phyloP scores from a whole-genome alignment of 164 flowering plant species.

The Hamamelis virginiana region DNA sequence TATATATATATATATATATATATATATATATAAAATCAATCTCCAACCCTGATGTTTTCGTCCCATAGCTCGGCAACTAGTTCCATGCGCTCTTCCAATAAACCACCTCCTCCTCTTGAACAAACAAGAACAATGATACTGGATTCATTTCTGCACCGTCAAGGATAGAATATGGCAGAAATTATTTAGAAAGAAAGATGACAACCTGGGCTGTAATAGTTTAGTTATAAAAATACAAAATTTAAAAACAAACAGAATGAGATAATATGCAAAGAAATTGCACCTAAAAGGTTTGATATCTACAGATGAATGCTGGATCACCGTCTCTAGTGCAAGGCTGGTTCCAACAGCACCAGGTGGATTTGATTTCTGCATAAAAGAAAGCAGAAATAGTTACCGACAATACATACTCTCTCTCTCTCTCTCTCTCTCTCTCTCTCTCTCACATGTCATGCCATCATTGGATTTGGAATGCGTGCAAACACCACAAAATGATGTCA shows the following conservation, averaged over 20 bases:
- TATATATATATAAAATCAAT: neutral
- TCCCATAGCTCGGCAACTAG: conserved; percentile 84
- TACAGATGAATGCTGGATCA: conserved; percentile 55
- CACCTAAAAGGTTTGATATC: conserved; percentile 64
- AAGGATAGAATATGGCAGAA: neutral
- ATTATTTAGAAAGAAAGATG: conserved; percentile 1
- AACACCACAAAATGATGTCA: too few species aligned
- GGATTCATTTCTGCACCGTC: conserved; percentile 56
- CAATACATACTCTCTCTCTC: too few species aligned
- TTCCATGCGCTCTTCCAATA: conserved; percentile 89
- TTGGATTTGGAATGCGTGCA: too few species aligned
- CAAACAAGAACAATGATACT: conserved; percentile 68
- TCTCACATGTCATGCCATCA: too few species aligned
- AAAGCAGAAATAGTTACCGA: neutral
- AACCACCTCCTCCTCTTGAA: conserved; percentile 95
- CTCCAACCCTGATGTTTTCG: conserved; percentile 67
- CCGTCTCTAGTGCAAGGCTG: conserved; percentile 86
- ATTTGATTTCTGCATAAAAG: conserved; percentile 55
- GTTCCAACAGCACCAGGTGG: conserved; percentile 88
- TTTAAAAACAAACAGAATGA: neutral
- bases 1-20: too few species aligned
- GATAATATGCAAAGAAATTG: conserved; percentile 1
- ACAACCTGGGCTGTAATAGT: neutral
- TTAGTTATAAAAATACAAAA: neutral
- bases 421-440: too few species aligned